Conservation (phyloP, 305 asterid species). For the Petunia hybrid region DNA sequence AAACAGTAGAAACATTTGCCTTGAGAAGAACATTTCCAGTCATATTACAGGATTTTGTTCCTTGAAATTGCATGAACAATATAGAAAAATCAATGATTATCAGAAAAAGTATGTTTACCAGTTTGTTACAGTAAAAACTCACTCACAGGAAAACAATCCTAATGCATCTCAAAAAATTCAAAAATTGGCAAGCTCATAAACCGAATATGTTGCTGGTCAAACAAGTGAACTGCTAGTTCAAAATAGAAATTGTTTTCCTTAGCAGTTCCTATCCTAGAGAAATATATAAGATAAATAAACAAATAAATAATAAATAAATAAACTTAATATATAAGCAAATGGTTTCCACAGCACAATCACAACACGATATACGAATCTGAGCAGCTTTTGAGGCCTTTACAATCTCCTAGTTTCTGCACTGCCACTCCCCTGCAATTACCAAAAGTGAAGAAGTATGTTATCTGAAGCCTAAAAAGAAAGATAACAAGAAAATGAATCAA, state of each 20-base stretch:
- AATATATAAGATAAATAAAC: background rate
- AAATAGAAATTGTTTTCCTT: background rate
- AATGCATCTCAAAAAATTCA: background rate
- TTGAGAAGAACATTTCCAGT: background rate
- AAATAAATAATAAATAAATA: background rate
- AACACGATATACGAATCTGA: background rate
- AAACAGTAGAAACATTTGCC: background rate
- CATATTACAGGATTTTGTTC: background rate
- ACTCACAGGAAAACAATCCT: background rate
- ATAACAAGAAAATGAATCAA: constrained; percentile 16
- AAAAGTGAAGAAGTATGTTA: background rate
- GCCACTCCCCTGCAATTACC: background rate
- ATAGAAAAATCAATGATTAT: no score
- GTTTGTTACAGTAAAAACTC: background rate
- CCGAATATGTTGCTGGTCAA: background rate
- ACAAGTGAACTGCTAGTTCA: background rate
- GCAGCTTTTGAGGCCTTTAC: background rate
- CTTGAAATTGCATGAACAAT: background rate
- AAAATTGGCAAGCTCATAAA: background rate
- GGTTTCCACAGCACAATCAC: background rate
- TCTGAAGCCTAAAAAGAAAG: background rate
- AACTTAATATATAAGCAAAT: background rate
- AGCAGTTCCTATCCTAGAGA: background rate
- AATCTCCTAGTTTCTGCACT: constrained; percentile 10
- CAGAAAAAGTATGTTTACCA: background rate